Evolutionary conservation across 129 eudicot genomes (phyloP).

Genomic region (Escallonia herrerae): DNA sequence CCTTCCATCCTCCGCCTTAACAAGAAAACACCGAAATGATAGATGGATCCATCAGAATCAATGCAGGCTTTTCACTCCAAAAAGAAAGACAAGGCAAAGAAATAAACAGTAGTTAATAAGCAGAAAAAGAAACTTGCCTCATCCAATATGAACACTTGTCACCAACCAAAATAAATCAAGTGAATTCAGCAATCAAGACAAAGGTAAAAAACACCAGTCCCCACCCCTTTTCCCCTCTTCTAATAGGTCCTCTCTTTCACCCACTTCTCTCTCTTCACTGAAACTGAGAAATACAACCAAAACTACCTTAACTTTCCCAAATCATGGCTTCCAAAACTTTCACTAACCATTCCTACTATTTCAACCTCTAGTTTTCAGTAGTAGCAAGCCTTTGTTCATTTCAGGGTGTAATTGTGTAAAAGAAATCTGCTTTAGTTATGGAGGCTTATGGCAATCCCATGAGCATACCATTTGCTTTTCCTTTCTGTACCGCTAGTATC

Average conservation of each 20-base stretch:
- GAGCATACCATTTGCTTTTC: conserved; percentile 36
- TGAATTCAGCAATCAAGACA: background rate
- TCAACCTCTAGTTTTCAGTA: background rate
- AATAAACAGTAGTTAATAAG: background rate
- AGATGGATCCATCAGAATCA: conserved; percentile 68
- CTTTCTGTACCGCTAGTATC: conserved; percentile 12
- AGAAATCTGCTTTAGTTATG: conserved; percentile 24
- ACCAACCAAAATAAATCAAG: background rate
- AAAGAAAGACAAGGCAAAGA: background rate
- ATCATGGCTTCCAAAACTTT: conserved; percentile 6
- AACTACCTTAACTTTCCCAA: conserved; percentile 44
- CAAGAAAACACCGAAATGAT: conserved; percentile 70
- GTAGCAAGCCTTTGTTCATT: too few species aligned
- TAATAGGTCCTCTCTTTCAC: too few species aligned
- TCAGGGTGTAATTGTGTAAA: too few species aligned
- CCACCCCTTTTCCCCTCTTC: too few species aligned
- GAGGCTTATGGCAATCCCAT: conserved; percentile 57
- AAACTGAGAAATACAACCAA: too few species aligned
- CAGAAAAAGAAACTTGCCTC: conserved; percentile 16
- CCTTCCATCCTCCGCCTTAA: conserved; percentile 64
- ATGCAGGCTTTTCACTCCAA: conserved; percentile 17
- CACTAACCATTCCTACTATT: background rate
- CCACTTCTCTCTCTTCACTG: too few species aligned
- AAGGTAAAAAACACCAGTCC: too few species aligned
- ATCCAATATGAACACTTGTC: conserved; percentile 23